These are phyloP conservation scores for Parsonsia alboflavescens DNA, from an alignment of 257 asterid species.

Conservation along the genomic window DNA sequence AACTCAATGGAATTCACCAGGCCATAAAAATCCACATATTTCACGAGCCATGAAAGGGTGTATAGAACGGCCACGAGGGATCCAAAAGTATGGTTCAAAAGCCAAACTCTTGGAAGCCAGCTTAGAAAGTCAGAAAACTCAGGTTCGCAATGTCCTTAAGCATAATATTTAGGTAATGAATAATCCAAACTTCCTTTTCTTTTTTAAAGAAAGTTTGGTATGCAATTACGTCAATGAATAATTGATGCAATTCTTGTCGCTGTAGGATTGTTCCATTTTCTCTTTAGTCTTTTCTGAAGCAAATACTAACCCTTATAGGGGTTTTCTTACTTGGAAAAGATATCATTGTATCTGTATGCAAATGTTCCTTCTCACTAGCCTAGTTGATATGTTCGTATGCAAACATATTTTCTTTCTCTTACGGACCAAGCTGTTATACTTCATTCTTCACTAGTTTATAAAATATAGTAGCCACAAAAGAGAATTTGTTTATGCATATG, in stretches of 20 bases:
- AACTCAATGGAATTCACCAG: conserved; percentile 15
- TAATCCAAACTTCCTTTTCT: background rate
- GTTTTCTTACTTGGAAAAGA: background rate
- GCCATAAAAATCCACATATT: conserved; percentile 40
- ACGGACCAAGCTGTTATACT: background rate
- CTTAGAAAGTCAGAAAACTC: conserved; percentile 33
- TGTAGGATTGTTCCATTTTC: background rate
- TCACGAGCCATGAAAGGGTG: conserved; percentile 55
- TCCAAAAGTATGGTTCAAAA: conserved; percentile 23
- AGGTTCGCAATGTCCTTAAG: conserved; percentile 29
- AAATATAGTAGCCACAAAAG: background rate
- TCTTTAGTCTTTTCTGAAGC: background rate
- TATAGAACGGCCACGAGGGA: conserved; percentile 50
- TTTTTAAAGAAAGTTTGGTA: background rate
- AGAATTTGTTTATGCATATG: background rate
- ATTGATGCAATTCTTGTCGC: background rate
- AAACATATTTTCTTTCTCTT: background rate
- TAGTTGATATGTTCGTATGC: background rate
- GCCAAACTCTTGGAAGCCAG: conserved; percentile 33
- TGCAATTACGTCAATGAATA: background rate
- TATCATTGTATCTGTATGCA: background rate
- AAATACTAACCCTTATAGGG: background rate
- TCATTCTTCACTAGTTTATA: background rate
- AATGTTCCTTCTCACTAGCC: background rate
- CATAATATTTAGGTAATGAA: conserved; percentile 20